A percentile compares a stretch with the other conserved stretches of the same genome.
Conservation (phyloP, 1,284 basidiomycete genomes). For the Cutaneotrichosporon sp. region DNA sequence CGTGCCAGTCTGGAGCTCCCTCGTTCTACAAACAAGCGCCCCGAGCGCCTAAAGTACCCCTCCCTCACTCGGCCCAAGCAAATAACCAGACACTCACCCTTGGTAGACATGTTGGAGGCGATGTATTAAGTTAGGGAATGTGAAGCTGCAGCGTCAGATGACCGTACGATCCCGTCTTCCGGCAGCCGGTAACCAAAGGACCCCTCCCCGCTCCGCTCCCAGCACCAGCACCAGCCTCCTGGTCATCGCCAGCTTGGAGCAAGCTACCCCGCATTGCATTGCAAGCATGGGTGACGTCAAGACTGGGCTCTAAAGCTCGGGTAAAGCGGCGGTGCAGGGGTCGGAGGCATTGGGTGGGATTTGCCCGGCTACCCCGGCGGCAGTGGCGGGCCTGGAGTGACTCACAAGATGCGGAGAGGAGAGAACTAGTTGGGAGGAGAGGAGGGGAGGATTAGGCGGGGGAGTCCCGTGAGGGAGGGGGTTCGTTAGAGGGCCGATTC, state of each 20-base stretch:
- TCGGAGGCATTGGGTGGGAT: slow-evolving; percentile 10
- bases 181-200: neutral
- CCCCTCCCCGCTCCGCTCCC: neutral
- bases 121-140: slow-evolving; percentile 15
- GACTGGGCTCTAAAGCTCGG: neutral
- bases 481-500: slow-evolving; percentile 14
- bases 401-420: slow-evolving; percentile 16
- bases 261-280: neutral
- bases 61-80: neutral
- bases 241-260: neutral
- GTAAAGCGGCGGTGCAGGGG: neutral
- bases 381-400: neutral
- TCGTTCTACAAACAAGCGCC: neutral
- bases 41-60: neutral
- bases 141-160: slow-evolving; percentile 6
- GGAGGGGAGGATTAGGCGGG: slow-evolving; percentile 11
- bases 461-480: slow-evolving; percentile 12
- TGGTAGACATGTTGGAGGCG: slow-evolving; percentile 49
- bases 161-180: slow-evolving; percentile 1
- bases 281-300: neutral
- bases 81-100: slow-evolving; percentile 40
- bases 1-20: neutral
- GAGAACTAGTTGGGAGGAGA: slow-evolving; percentile 8
- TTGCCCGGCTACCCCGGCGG: slow-evolving; percentile 18
- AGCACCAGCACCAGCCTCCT: neutral